phyloP scores from a whole-genome alignment of 345 rosid species.

The Kandelia obovata region DNA sequence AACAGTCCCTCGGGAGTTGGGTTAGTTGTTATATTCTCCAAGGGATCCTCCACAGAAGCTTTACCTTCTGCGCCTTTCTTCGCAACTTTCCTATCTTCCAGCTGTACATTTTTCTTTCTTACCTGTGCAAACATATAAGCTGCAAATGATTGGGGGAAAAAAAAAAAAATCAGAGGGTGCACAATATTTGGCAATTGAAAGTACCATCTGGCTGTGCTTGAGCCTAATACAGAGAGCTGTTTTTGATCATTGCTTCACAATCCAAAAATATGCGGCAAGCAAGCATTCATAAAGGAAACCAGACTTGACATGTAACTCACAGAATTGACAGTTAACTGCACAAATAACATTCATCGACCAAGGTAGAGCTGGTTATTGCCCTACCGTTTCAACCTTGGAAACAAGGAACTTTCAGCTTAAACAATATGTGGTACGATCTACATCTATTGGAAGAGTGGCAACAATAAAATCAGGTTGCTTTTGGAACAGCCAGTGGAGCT shows the following conservation, averaged over 20 bases:
- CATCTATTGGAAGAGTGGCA: background rate
- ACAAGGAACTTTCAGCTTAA: background rate
- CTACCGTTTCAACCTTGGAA: background rate
- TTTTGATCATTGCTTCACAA: background rate
- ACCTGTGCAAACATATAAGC: constrained; percentile 63
- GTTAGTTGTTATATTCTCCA: constrained; percentile 14
- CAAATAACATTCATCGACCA: background rate
- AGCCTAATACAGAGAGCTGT: background rate
- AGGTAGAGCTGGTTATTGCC: background rate
- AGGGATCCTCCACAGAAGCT: constrained; percentile 25
- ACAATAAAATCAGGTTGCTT: background rate
- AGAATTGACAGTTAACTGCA: background rate
- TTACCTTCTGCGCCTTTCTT: constrained; percentile 28
- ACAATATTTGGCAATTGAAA: background rate
- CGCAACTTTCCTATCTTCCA: constrained; percentile 17
- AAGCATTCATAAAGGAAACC: background rate
- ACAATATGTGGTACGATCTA: background rate
- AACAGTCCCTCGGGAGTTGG: constrained; percentile 20
- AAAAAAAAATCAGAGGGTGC: background rate
- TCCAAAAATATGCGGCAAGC: background rate
- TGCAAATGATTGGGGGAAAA: constrained; percentile 27
- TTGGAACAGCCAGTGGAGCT: background rate
- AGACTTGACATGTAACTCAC: background rate
- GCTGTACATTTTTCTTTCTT: constrained; percentile 36
- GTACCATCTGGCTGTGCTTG: background rate